Percentiles rank a stretch among this genome's conserved stretches.
phyloP scores from a whole-genome alignment of 2,329 filamentous ascomycete species.

The Apiospora kogelbergensis region DNA sequence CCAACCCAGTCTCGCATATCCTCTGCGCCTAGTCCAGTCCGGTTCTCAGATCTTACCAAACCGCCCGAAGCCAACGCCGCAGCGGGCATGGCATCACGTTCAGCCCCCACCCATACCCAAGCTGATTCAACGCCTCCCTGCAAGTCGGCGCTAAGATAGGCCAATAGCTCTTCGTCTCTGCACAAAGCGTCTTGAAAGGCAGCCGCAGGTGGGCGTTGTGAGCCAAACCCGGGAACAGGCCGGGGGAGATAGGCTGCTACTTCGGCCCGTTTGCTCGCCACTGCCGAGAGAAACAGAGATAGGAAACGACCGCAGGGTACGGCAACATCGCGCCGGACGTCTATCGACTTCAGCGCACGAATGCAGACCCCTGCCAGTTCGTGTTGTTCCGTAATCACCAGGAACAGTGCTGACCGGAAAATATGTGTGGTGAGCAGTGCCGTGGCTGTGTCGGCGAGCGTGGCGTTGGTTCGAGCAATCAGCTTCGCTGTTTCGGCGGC shows the following conservation, averaged over 20 bases:
- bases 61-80: constrained; percentile 34
- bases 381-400: constrained; percentile 74
- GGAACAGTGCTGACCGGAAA: constrained; percentile 81
- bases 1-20: constrained; percentile 72
- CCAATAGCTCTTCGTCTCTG: constrained; percentile 83
- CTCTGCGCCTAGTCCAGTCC: constrained; percentile 53
- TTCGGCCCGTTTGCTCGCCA: constrained; percentile 58
- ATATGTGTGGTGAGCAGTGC: constrained; percentile 79
- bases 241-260: constrained; percentile 34
- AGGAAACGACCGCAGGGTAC: constrained; percentile 78
- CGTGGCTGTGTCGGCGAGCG: constrained; percentile 67
- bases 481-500: constrained; percentile 78
- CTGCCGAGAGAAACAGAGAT: constrained; percentile 72
- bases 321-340: constrained; percentile 70
- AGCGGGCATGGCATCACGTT: constrained; percentile 40
- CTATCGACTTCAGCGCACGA: constrained; percentile 69
- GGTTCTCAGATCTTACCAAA: constrained; percentile 45
- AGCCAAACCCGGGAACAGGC: constrained; percentile 23
- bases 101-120: constrained; percentile 78
- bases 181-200: constrained; percentile 38
- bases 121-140: constrained; percentile 75
- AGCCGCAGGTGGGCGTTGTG: constrained; percentile 22
- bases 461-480: constrained; percentile 63
- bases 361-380: constrained; percentile 72
- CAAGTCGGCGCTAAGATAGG: constrained; percentile 82